Evolutionary conservation across 2,329 filamentous ascomycete genomes (phyloP).

Genomic region (Cryphonectria radicalis): DNA sequence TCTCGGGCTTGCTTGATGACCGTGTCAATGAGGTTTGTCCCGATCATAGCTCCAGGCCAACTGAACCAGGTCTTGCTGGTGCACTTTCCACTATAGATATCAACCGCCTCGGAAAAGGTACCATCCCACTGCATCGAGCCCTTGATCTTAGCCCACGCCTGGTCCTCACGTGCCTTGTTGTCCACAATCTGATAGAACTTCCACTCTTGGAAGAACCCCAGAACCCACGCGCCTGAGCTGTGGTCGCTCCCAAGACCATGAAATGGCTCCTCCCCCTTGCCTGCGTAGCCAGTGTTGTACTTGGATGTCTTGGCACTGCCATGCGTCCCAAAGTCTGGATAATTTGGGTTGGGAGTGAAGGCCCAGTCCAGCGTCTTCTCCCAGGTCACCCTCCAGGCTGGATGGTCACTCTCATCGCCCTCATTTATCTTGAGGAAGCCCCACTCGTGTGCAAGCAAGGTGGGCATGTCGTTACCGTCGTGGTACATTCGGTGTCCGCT

Average conservation of each 20-base stretch:
- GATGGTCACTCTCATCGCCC: background rate
- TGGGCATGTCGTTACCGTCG: conserved; percentile 34
- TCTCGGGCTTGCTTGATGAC: conserved; percentile 12
- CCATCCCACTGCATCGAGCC: conserved; percentile 32
- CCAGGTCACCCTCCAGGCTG: conserved; percentile 19
- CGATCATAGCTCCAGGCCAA: conserved; percentile 33
- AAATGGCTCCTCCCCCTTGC: conserved; percentile 25
- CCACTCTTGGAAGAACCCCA: conserved; percentile 33
- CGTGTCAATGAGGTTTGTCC: conserved; percentile 15
- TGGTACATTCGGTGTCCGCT: conserved; percentile 27
- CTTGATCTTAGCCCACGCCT: conserved; percentile 30
- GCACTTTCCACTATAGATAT: conserved; percentile 26
- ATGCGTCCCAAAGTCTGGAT: background rate
- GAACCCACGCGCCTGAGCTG: conserved; percentile 30
- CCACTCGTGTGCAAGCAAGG: conserved; percentile 31
- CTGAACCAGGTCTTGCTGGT: conserved; percentile 34
- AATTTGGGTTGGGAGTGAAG: conserved; percentile 25
- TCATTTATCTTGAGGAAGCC: conserved; percentile 16
- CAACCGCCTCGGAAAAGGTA: conserved; percentile 32
- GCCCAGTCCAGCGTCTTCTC: conserved; percentile 30
- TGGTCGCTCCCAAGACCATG: conserved; percentile 31
- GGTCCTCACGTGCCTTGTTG: background rate
- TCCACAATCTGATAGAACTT: conserved; percentile 26
- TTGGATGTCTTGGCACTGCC: background rate
- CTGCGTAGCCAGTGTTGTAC: conserved; percentile 25